phyloP scores from a whole-genome alignment of 1,284 basidiomycete genomes.

The Malassezia yamatoensis region DNA sequence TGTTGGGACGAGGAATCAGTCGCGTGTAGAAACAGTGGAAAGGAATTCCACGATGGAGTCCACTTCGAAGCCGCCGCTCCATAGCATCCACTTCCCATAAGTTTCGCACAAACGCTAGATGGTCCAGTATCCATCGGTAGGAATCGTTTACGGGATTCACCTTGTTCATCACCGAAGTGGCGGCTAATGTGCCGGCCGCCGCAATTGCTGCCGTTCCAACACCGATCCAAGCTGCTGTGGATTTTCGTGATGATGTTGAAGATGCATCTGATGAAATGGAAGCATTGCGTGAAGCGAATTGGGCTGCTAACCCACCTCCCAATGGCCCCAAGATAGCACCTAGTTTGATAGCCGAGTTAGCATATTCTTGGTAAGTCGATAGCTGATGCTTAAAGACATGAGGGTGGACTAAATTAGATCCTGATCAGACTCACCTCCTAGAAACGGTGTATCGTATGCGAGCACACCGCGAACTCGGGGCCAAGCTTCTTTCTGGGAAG shows the following conservation, averaged over 20 bases:
- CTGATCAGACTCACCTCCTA: conserved; percentile 9
- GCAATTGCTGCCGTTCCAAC: conserved; percentile 51
- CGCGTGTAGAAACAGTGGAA: conserved; percentile 48
- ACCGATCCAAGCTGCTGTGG: conserved; percentile 10
- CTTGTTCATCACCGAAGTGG: conserved; percentile 54
- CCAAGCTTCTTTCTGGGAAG: conserved; percentile 58
- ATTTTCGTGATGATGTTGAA: not conserved
- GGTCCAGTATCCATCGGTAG: conserved; percentile 63
- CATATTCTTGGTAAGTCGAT: conserved; percentile 55
- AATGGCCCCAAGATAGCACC: conserved; percentile 44
- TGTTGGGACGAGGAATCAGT: conserved; percentile 10
- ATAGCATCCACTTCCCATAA: conserved; percentile 71
- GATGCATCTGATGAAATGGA: not conserved
- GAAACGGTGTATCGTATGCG: conserved; percentile 69
- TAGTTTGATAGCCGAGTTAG: not conserved
- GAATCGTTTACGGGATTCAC: conserved; percentile 53
- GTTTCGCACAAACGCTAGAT: conserved; percentile 78
- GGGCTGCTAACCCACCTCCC: conserved; percentile 27
- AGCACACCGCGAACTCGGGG: conserved; percentile 68
- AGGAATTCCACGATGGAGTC: conserved; percentile 47
- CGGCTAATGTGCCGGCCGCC: conserved; percentile 68
- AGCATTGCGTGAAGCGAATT: not conserved
- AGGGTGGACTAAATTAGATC: conserved; percentile 57
- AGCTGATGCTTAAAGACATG: conserved; percentile 73
- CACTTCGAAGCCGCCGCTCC: conserved; percentile 51